phyloP scores from a whole-genome alignment of 2,329 filamentous ascomycete species.

The Xylaria sp. region DNA sequence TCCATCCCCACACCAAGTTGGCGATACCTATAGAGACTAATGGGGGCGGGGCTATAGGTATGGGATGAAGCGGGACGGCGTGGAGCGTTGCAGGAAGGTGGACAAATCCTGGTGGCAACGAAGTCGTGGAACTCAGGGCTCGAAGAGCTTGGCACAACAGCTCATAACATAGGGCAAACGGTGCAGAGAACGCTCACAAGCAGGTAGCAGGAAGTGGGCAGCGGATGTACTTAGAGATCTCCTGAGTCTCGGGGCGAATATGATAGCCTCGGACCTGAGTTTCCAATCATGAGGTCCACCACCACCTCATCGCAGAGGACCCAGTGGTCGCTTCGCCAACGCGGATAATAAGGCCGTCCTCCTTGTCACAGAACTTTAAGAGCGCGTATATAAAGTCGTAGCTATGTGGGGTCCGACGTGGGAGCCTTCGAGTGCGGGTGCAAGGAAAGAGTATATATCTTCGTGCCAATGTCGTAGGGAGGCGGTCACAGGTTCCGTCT shows the following conservation, averaged over 20 bases:
- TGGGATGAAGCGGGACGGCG: conserved; percentile 13
- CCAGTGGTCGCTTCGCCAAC: conserved; percentile 39
- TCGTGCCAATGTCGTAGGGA: conserved; percentile 1
- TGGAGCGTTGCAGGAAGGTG: conserved; percentile 15
- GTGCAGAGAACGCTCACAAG: conserved; percentile 18
- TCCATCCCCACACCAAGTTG: conserved; percentile 60
- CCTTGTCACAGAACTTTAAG: neutral
- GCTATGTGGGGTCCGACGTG: neutral
- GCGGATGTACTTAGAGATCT: conserved; percentile 22
- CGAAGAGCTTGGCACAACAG: conserved; percentile 28
- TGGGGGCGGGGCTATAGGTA: conserved; percentile 16
- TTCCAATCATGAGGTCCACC: conserved; percentile 41
- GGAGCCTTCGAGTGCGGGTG: conserved; percentile 19
- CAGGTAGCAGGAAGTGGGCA: conserved; percentile 23
- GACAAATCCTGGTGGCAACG: conserved; percentile 10
- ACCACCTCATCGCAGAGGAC: conserved; percentile 45
- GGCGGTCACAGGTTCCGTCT: neutral
- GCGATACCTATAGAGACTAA: conserved; percentile 20
- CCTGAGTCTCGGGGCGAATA: conserved; percentile 24
- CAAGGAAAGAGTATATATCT: neutral
- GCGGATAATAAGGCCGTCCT: conserved; percentile 9
- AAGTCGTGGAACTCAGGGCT: conserved; percentile 21
- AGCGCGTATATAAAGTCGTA: conserved; percentile 4
- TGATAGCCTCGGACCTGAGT: conserved; percentile 38
- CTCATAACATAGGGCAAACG: conserved; percentile 34